A percentile compares a stretch with the other conserved stretches of the same genome.
phyloP scores from a whole-genome alignment of 768 basidiomycete genomes.

The Russula abietina region DNA sequence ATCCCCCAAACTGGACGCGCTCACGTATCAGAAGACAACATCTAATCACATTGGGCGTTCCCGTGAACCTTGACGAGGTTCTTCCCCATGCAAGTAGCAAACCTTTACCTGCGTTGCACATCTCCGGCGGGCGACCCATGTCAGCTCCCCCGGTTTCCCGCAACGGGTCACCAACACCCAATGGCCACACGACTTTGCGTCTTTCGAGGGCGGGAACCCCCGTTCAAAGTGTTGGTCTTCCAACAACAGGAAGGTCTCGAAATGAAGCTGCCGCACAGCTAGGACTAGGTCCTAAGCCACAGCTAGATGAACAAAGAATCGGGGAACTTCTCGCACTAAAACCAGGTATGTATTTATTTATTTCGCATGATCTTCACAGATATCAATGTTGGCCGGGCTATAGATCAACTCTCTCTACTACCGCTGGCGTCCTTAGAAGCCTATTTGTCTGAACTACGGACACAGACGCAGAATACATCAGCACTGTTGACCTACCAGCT shows the following conservation, averaged over 20 bases:
- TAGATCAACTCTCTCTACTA: constrained; percentile 68
- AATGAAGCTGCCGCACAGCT: constrained; percentile 34
- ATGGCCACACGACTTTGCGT: constrained; percentile 34
- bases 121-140: constrained; percentile 76
- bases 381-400: not conserved
- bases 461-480: constrained; percentile 71
- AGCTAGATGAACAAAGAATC: constrained; percentile 61
- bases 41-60: constrained; percentile 85
- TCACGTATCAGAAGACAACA: constrained; percentile 88
- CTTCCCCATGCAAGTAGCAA: constrained; percentile 60
- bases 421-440: constrained; percentile 62
- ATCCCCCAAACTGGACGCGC: constrained; percentile 91
- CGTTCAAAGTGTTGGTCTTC: constrained; percentile 36
- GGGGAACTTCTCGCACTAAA: constrained; percentile 59
- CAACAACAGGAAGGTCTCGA: constrained; percentile 35
- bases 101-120: constrained; percentile 71
- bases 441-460: constrained; percentile 59
- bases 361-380: not conserved
- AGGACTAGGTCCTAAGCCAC: constrained; percentile 71
- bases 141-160: constrained; percentile 70
- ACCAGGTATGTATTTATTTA: constrained; percentile 45
- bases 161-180: constrained; percentile 32
- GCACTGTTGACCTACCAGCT: constrained; percentile 72
- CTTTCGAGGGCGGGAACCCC: constrained; percentile 47
- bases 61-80: constrained; percentile 92